Percentiles rank a stretch among this genome's conserved stretches.
Evolutionary conservation across 2,329 filamentous ascomycete species (phyloP).

Genomic region (Stylonectria norvegica): DNA sequence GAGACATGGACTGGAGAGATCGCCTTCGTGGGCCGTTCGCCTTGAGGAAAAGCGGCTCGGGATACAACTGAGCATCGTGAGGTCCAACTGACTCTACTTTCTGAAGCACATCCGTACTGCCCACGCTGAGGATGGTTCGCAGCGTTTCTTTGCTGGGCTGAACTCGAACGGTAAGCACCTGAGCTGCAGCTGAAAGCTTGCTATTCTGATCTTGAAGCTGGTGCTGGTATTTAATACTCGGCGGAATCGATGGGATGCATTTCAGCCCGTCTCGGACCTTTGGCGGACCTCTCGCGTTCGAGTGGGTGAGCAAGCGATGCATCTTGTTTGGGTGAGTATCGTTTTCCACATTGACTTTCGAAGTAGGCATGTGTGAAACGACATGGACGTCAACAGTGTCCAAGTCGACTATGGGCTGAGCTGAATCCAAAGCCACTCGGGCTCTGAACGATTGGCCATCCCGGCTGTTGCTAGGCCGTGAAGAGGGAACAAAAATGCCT

Average conservation of each 20-base stretch:
- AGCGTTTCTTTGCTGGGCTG: conserved; percentile 47
- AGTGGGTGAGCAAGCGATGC: conserved; percentile 15
- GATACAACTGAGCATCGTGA: too few relatives aligned
- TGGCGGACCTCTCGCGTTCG: conserved; percentile 18
- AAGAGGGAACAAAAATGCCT: conserved; percentile 18
- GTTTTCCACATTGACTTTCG: neutral
- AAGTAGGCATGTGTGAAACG: neutral
- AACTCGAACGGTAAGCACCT: conserved; percentile 35
- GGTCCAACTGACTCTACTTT: neutral
- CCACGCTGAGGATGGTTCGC: conserved; percentile 50
- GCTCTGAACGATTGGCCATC: conserved; percentile 14
- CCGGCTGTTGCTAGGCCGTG: conserved; percentile 16
- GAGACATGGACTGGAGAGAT: conserved; percentile 4
- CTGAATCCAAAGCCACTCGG: neutral
- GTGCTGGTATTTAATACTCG: too few relatives aligned
- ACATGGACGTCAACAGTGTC: too few relatives aligned
- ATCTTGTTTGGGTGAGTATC: conserved; percentile 11
- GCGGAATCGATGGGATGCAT: conserved; percentile 24
- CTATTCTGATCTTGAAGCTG: too few relatives aligned
- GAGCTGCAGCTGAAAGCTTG: conserved; percentile 34
- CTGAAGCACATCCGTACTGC: conserved; percentile 37
- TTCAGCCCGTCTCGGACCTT: conserved; percentile 14
- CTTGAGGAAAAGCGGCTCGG: too few relatives aligned
- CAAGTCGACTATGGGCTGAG: too few relatives aligned
- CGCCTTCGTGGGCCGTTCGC: neutral